phyloP scores from a whole-genome alignment of 2,329 filamentous ascomycete genomes.

The Aspergillus pseudoterreus region DNA sequence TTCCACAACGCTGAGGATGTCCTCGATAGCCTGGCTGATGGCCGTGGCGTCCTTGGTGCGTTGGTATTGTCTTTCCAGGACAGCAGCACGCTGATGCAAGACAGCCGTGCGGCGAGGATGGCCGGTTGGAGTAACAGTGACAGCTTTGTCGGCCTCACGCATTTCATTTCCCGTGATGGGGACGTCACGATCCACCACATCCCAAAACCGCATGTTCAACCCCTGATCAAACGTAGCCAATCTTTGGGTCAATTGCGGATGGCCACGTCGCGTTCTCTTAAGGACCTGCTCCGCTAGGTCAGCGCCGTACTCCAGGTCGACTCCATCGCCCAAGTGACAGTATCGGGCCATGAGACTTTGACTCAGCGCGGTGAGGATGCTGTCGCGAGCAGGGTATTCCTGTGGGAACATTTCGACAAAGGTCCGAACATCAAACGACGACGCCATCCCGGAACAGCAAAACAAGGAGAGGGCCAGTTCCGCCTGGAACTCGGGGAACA shows the following conservation, averaged over 20 bases:
- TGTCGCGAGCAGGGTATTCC: background rate
- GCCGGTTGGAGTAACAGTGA: background rate
- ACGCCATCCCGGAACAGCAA: background rate
- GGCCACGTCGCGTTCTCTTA: background rate
- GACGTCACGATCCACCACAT: background rate
- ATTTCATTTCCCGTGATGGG: constrained; percentile 1
- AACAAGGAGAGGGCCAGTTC: background rate
- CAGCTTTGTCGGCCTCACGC: constrained; percentile 1
- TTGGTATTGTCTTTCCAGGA: constrained; percentile 2
- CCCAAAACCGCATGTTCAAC: background rate
- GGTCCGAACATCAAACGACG: background rate
- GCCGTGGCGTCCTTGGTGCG: background rate
- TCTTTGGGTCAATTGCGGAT: background rate
- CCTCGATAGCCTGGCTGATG: constrained; percentile 1
- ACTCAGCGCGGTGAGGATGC: background rate
- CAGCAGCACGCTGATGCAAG: background rate
- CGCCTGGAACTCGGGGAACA: background rate
- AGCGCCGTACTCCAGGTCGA: background rate
- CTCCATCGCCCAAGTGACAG: background rate
- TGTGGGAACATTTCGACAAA: background rate
- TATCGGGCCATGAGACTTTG: constrained; percentile 1
- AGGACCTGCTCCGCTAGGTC: background rate
- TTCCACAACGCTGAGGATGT: background rate
- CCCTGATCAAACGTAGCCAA: background rate
- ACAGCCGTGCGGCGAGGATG: background rate